A percentile compares a stretch with the other conserved stretches of the same genome.
phyloP scores from a whole-genome alignment of 305 asterid species.

The Fraxinus velutina region DNA sequence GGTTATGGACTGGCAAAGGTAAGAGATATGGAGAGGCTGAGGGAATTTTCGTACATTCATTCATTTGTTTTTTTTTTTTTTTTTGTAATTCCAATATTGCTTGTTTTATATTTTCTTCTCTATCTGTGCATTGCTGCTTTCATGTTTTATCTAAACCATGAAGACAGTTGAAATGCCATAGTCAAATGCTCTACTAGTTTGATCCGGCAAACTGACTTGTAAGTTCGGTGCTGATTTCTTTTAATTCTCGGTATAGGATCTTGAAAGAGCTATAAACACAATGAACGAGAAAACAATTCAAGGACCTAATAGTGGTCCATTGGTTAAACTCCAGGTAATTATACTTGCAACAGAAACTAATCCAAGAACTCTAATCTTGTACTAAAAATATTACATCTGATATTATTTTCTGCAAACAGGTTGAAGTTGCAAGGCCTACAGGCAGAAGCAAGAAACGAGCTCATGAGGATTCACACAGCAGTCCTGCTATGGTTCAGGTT shows the following conservation, averaged over 20 bases:
- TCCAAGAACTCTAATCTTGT: conserved; percentile 16
- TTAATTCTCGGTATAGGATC: conserved; percentile 47
- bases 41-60: neutral
- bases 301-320: conserved; percentile 62
- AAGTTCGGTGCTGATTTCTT: conserved; percentile 7
- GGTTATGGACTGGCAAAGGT: neutral
- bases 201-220: conserved; percentile 8
- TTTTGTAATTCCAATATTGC: neutral
- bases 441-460: conserved; percentile 69
- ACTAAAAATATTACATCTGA: conserved; percentile 1
- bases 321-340: conserved; percentile 61
- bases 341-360: conserved; percentile 19
- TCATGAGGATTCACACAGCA: conserved; percentile 60
- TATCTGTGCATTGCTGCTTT: conserved; percentile 17
- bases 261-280: conserved; percentile 69
- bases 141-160: conserved; percentile 14
- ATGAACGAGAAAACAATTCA: conserved; percentile 59
- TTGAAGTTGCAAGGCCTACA: conserved; percentile 85
- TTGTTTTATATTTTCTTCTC: neutral
- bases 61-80: neutral
- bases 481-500: conserved; percentile 37
- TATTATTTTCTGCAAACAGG: conserved; percentile 45
- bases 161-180: neutral
- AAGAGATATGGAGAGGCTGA: neutral
- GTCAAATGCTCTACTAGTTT: neutral